Evolutionary conservation across 345 rosid genomes (phyloP).

Genomic region (Citropsis articulata): DNA sequence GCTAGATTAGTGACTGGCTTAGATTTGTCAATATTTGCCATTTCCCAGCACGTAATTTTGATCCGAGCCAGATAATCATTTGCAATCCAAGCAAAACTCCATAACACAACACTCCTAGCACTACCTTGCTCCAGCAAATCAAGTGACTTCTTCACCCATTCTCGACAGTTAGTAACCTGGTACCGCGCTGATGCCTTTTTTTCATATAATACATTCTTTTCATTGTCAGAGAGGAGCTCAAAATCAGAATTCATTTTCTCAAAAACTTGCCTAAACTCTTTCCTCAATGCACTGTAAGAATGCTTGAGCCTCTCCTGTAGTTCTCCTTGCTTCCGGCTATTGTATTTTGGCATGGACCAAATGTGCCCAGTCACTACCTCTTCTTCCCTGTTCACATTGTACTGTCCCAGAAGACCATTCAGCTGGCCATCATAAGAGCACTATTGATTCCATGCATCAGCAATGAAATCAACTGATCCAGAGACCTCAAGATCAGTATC

Average conservation of each 20-base stretch:
- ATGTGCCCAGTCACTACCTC: constrained; percentile 87
- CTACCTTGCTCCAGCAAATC: constrained; percentile 46
- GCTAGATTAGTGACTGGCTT: constrained; percentile 62
- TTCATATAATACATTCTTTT: constrained; percentile 53
- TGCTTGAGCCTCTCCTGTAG: constrained; percentile 73
- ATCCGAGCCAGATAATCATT: constrained; percentile 86
- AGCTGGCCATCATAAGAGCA: constrained; percentile 73
- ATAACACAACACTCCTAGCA: constrained; percentile 31
- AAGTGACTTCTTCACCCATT: constrained; percentile 56
- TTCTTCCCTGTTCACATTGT: constrained; percentile 76
- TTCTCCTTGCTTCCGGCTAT: constrained; percentile 68
- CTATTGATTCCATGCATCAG: constrained; percentile 74
- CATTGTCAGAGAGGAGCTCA: constrained; percentile 52
- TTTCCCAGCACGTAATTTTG: constrained; percentile 43
- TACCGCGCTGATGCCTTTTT: constrained; percentile 88
- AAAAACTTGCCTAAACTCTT: constrained; percentile 66
- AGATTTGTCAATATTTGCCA: constrained; percentile 29
- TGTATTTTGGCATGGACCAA: constrained; percentile 83
- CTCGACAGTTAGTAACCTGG: constrained; percentile 70
- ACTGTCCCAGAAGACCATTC: constrained; percentile 65
- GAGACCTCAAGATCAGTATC: constrained; percentile 57
- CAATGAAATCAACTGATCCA: constrained; percentile 54
- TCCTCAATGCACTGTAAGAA: constrained; percentile 60
- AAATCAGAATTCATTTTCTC: constrained; percentile 46
- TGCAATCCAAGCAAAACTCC: constrained; percentile 89